Conservation (phyloP, 345 rosid species). For the Hibiscus mutabilis region DNA sequence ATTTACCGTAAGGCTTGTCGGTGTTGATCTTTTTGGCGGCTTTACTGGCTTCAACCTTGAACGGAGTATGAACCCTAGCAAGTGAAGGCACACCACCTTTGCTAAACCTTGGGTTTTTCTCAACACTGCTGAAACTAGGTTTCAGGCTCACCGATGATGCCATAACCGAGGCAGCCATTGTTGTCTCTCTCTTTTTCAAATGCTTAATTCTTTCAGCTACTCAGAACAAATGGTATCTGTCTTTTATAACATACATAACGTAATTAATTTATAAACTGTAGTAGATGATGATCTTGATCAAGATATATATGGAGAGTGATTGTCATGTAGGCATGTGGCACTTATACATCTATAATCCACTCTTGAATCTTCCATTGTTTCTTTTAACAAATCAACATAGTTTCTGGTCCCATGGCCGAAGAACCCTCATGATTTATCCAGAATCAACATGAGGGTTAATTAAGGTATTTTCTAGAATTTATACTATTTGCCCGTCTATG, state of each 20-base stretch:
- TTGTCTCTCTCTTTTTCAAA: background rate
- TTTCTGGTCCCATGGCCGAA: background rate
- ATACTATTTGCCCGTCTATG: too few species aligned
- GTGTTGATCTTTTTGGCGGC: constrained; percentile 67
- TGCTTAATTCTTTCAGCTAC: background rate
- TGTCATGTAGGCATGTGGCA: background rate
- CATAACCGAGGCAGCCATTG: constrained; percentile 65
- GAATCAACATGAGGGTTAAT: too few species aligned
- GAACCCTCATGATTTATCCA: background rate
- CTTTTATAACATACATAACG: background rate
- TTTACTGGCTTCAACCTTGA: constrained; percentile 54
- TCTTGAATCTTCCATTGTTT: background rate
- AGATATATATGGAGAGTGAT: background rate
- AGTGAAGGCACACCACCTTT: constrained; percentile 57
- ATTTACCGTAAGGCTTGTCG: constrained; percentile 67
- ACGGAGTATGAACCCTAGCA: constrained; percentile 32
- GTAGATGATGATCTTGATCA: background rate
- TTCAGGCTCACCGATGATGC: constrained; percentile 44
- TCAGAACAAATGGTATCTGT: too few species aligned
- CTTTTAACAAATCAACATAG: background rate
- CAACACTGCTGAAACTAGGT: constrained; percentile 24
- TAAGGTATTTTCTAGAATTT: too few species aligned
- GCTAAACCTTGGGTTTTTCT: constrained; percentile 32
- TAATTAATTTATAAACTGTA: background rate
- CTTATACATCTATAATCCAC: background rate